These are phyloP conservation scores for Fonsecaea multimorphosa DNA, from an alignment of 2,329 filamentous ascomycete species.

Conservation along the genomic window DNA sequence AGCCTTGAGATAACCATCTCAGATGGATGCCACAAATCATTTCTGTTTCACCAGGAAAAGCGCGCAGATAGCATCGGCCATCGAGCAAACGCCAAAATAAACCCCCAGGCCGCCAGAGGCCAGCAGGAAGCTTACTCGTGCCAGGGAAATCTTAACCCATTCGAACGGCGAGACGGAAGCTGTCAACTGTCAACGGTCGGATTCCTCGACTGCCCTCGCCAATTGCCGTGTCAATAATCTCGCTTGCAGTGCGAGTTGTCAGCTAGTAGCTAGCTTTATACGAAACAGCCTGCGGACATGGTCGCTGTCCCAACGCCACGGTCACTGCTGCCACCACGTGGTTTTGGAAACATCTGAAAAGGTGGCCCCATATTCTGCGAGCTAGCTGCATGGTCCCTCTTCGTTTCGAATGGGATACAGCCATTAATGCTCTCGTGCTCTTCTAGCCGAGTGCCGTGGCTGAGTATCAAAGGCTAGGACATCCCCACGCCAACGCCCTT, in stretches of 20 bases:
- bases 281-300: not conserved
- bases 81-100: not conserved
- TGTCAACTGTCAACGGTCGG: no score
- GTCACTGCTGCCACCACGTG: not conserved
- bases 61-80: not conserved
- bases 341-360: not conserved
- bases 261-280: not conserved
- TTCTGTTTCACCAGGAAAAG: not conserved
- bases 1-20: not conserved
- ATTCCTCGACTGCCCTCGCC: not conserved
- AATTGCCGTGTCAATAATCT: not conserved
- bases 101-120: not conserved
- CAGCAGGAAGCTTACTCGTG: not conserved
- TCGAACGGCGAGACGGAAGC: not conserved
- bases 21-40: not conserved
- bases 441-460: not conserved
- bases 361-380: not conserved
- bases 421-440: not conserved
- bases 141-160: not conserved
- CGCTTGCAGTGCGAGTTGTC: not conserved
- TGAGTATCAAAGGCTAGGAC: not conserved
- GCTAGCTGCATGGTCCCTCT: not conserved
- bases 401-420: not conserved
- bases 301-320: not conserved
- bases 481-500: not conserved